Conservation (phyloP, 495 filamentous ascomycete genomes). For the Hypoxylon lienhwacheense region DNA sequence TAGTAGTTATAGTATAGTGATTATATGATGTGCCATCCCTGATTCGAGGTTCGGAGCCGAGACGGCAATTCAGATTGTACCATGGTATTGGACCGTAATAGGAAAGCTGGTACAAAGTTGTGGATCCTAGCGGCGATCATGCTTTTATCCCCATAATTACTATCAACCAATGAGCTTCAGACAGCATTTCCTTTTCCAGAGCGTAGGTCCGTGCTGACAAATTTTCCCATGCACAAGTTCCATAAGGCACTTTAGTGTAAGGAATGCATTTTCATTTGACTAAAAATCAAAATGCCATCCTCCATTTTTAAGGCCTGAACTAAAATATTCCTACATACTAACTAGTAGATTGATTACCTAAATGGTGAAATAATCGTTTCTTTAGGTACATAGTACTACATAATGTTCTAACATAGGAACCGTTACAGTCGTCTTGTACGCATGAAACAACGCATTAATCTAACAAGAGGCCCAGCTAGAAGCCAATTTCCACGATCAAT, state of each 20-base stretch:
- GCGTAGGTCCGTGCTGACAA: too few species aligned
- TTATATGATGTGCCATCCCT: too few species aligned
- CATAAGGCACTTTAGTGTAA: not conserved
- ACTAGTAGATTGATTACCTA: slow-evolving; percentile 18
- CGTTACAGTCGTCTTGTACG: not conserved
- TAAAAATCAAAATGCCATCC: slow-evolving; percentile 9
- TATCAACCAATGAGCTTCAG: slow-evolving; percentile 16
- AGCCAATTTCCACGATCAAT: slow-evolving; percentile 11
- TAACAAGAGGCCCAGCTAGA: not conserved
- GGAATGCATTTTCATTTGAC: not conserved
- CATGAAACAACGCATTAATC: not conserved
- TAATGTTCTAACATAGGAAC: not conserved
- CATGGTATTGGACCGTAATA: slow-evolving; percentile 6
- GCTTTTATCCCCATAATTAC: not conserved
- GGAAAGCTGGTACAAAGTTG: slow-evolving; percentile 10
- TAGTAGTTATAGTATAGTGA: too few species aligned
- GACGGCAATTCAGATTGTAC: slow-evolving; percentile 18
- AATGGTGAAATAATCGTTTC: slow-evolving; percentile 20
- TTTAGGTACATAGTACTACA: not conserved
- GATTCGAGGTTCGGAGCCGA: slow-evolving; percentile 26
- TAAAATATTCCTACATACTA: not conserved
- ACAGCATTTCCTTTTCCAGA: slow-evolving; percentile 27
- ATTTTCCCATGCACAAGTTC: too few species aligned
- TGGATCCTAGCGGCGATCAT: slow-evolving; percentile 27
- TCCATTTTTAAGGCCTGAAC: slow-evolving; percentile 1